Evolutionary conservation across 2,329 filamentous ascomycete genomes (phyloP).

Genomic region (Aureobasidium namibiae): DNA sequence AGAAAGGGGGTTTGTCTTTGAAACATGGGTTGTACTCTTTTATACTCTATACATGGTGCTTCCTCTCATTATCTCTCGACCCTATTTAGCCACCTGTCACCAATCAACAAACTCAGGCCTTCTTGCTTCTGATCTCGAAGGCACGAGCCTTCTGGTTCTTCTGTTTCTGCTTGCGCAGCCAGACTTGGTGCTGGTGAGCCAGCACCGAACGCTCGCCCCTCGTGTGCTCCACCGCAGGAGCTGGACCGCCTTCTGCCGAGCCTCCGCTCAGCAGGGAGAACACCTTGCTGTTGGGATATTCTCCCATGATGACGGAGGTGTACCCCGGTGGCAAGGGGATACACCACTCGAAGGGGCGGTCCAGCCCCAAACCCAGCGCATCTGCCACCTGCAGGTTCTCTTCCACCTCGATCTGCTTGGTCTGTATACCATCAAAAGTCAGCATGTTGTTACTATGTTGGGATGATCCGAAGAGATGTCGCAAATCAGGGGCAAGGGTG

Average conservation of each 20-base stretch:
- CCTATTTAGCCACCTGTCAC: not conserved
- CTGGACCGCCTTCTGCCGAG: not conserved
- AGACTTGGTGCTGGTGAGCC: not conserved
- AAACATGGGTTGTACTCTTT: not conserved
- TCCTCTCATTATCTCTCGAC: not conserved
- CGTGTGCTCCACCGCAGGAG: not conserved
- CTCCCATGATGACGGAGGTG: not conserved
- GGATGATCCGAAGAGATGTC: not conserved
- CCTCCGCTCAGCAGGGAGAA: not conserved
- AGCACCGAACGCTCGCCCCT: not conserved
- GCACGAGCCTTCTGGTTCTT: not conserved
- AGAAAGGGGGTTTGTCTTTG: not conserved
- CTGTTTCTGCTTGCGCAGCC: not conserved
- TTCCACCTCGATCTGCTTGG: not conserved
- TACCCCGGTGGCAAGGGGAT: not conserved
- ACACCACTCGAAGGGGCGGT: not conserved
- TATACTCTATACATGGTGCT: not conserved
- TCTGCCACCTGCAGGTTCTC: not conserved
- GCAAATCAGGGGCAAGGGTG: not conserved
- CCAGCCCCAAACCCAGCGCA: not conserved
- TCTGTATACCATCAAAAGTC: conserved; percentile 2
- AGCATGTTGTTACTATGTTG: not conserved
- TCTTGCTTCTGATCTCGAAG: not conserved
- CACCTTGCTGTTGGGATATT: not conserved
- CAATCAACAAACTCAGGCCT: not conserved